Evolutionary conservation across 164 flowering plant genomes (phyloP).

Genomic region (Vitis riparia): DNA sequence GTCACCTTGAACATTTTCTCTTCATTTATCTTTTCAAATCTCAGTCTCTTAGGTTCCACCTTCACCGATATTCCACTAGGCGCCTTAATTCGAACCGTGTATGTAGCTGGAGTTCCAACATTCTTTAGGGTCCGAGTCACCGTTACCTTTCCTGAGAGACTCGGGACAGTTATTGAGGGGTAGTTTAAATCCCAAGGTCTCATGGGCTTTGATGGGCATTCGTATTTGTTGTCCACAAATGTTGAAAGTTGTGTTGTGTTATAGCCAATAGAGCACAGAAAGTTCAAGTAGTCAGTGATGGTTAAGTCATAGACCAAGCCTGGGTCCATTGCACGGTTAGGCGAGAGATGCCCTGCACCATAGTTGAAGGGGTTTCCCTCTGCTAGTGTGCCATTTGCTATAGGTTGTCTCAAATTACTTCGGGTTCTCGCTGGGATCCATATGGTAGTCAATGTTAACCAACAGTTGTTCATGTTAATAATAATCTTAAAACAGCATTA

Average conservation of each 20-base stretch:
- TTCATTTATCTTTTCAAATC: conserved; percentile 28
- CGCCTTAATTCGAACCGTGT: too few relatives aligned
- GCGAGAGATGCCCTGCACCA: neutral
- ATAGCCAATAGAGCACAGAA: too few relatives aligned
- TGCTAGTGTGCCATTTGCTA: neutral
- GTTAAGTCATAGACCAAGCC: too few relatives aligned
- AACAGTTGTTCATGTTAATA: too few relatives aligned
- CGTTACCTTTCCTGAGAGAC: too few relatives aligned
- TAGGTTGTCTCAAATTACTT: neutral
- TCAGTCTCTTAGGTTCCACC: conserved; percentile 24
- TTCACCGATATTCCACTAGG: too few relatives aligned
- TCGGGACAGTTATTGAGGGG: neutral
- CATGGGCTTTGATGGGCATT: neutral
- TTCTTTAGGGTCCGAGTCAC: too few relatives aligned
- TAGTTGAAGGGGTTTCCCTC: neutral
- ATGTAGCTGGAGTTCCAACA: too few relatives aligned
- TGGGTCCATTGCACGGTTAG: neutral
- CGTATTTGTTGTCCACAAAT: neutral
- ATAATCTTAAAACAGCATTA: too few relatives aligned
- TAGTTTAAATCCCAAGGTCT: neutral
- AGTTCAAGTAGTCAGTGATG: too few relatives aligned
- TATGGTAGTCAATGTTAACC: too few relatives aligned
- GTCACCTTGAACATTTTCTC: conserved; percentile 31
- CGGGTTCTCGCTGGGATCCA: neutral
- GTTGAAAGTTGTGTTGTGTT: too few relatives aligned